These are phyloP conservation scores for Fraxinus xanthoxyloides DNA, from an alignment of 305 asterid species.

Conservation along the genomic window DNA sequence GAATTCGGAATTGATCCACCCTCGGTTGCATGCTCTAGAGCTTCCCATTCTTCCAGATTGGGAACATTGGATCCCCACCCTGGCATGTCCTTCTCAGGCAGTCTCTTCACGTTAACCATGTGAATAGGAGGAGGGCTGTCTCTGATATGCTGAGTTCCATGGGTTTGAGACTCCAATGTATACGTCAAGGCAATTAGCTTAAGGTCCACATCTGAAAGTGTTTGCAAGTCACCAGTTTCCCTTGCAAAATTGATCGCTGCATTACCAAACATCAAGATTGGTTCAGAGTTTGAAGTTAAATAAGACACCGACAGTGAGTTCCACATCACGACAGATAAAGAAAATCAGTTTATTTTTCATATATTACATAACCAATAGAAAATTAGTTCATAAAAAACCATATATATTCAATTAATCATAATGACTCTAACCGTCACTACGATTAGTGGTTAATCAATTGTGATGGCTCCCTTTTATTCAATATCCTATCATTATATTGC, in stretches of 20 bases:
- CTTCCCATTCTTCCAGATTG: slow-evolving; percentile 94
- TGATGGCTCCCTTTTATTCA: background rate
- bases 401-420: background rate
- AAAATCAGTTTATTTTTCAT: background rate
- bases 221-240: slow-evolving; percentile 96
- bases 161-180: slow-evolving; percentile 74
- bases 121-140: slow-evolving; percentile 83
- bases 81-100: slow-evolving; percentile 93
- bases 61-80: slow-evolving; percentile 99
- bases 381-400: background rate
- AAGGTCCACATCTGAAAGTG: slow-evolving; percentile 96
- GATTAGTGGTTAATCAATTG: background rate
- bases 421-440: background rate
- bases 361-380: background rate
- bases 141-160: slow-evolving; percentile 82
- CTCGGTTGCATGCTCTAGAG: slow-evolving; percentile 67
- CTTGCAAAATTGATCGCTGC: slow-evolving; percentile 84
- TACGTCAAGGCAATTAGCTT: slow-evolving; percentile 92
- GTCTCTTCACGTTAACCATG: slow-evolving; percentile 74
- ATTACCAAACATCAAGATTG: slow-evolving; percentile 21
- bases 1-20: slow-evolving; percentile 46
- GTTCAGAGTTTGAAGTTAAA: background rate
- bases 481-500: background rate
- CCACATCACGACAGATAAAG: background rate
- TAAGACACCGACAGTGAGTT: background rate